Evolutionary conservation across 257 asterid genomes (phyloP).

Genomic region (Rehmannia glutinosa): DNA sequence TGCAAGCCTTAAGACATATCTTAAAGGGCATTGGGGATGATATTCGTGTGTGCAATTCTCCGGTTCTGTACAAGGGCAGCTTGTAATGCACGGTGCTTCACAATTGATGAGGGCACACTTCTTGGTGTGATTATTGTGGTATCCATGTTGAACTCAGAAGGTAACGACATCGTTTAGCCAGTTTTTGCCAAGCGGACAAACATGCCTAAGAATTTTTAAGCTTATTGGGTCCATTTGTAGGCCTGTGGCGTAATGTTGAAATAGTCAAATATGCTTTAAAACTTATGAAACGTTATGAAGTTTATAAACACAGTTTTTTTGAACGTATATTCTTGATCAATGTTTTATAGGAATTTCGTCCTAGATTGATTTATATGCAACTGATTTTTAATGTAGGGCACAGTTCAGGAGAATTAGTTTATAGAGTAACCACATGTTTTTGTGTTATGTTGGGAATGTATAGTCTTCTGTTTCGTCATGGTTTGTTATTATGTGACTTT

Average conservation of each 20-base stretch:
- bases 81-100: background rate
- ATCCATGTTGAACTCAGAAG: background rate
- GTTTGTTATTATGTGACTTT: background rate
- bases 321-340: background rate
- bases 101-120: background rate
- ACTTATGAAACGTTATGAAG: background rate
- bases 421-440: background rate
- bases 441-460: background rate
- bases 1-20: background rate
- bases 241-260: background rate
- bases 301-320: background rate
- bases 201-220: no score
- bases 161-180: no score
- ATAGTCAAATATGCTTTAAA: background rate
- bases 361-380: background rate
- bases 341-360: background rate
- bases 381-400: background rate
- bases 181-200: no score
- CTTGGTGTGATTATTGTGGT: background rate
- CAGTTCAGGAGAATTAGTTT: background rate
- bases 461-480: no score
- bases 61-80: background rate
- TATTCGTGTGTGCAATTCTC: background rate
- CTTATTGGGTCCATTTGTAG: no score
- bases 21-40: background rate